Percentiles rank a stretch among this genome's conserved stretches.
phyloP scores from a whole-genome alignment of 1,284 basidiomycete genomes.

The Lignosus rhinocerotis region DNA sequence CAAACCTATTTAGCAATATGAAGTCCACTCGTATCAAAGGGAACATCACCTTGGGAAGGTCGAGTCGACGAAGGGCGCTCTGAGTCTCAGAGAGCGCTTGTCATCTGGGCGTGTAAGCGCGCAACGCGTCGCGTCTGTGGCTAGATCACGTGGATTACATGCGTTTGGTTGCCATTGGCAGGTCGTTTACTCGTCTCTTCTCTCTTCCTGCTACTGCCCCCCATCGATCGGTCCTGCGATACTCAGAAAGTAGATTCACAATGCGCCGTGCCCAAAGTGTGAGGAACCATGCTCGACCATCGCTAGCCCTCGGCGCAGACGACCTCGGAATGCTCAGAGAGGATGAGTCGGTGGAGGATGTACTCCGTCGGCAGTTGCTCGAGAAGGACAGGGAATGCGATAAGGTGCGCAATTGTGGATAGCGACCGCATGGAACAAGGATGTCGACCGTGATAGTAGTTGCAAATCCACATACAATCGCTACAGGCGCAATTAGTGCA shows the following conservation, averaged over 20 bases:
- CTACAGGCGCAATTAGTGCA: slow-evolving; percentile 64
- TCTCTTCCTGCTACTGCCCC: background rate
- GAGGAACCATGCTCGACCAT: slow-evolving; percentile 52
- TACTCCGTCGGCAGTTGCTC: slow-evolving; percentile 61
- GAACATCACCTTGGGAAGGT: background rate
- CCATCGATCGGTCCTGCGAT: background rate
- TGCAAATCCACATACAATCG: slow-evolving; percentile 57
- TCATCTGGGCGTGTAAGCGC: background rate
- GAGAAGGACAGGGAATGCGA: slow-evolving; percentile 74
- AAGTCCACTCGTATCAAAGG: background rate
- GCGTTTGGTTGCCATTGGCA: slow-evolving; percentile 8
- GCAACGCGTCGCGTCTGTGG: slow-evolving; percentile 17
- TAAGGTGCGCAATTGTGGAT: slow-evolving; percentile 41
- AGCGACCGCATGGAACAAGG: background rate
- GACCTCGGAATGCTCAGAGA: slow-evolving; percentile 65
- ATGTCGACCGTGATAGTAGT: slow-evolving; percentile 29
- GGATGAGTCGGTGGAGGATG: slow-evolving; percentile 61
- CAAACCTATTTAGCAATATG: background rate
- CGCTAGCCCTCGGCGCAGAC: slow-evolving; percentile 46
- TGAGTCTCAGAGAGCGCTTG: background rate
- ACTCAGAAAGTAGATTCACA: background rate
- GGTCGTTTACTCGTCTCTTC: background rate
- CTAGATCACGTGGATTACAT: slow-evolving; percentile 16
- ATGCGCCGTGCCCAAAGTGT: slow-evolving; percentile 39
- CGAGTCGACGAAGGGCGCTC: background rate